Evolutionary conservation across 2,329 filamentous ascomycete genomes (phyloP), one percentile per base, ranked within the genome.

Genomic region (Dryadomyces quercus-mongolicae): DNA sequence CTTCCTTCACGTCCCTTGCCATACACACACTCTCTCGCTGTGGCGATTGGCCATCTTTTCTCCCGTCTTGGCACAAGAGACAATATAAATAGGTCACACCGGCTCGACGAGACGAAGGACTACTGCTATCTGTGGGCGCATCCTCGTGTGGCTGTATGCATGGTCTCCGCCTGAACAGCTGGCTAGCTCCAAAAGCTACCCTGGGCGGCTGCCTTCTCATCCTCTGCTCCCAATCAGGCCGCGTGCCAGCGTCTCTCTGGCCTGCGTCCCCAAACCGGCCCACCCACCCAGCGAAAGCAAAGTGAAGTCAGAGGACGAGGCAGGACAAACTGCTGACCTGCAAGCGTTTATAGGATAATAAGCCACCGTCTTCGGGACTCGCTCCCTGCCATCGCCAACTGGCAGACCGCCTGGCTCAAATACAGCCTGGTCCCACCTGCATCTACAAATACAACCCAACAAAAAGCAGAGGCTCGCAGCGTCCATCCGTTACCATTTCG

Each of bases 141-240:
- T 40, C 36, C 15, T 40, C 36, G 10, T 16, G 42, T 38, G 48
- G 34, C 34, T 18, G 48, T 34, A 5, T 55, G 52, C 49, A 57
- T 52, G 31, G 31, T 25, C 49, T 55, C 53, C 51, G 44, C 53
- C 36, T 49, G 52, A 36, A 54, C 54, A 52, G 54, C 52, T 57
- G 51, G 54, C 52, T 57, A 50, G 52, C 54, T 47, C 48, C 48
- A 40, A 18, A 49, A 15, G 25, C 47, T 18, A 18, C n/a, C 47
- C 31, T 20, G 15, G 47, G 25, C 22, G 20, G 21, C 45, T 31
- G 45, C 22, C 43, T 21, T 45, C 9, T 22, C 9, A 21, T 10
- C 43, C n/a, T 22, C 18, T 48, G 45, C 12, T 25, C 7, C 46
- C 22, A 47, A 40, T 40, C 36, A 40, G 36, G 36, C 36, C 10